Conservation (phyloP, 306 rosid species). For the Argentina anserina region DNA sequence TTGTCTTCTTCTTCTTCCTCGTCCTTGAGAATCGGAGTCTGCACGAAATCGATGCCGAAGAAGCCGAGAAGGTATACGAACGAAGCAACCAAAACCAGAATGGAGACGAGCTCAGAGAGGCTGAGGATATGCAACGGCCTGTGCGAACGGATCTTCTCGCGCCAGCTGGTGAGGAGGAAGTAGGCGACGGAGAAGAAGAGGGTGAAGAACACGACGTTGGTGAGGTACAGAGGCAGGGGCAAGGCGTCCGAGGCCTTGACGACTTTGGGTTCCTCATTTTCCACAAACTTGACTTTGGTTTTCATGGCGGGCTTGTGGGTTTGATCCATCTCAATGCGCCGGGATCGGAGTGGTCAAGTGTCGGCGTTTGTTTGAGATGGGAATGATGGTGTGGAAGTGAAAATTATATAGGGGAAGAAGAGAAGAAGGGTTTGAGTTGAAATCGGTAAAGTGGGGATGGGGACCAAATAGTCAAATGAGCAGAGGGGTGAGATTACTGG, state of each 20-base stretch:
- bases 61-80: conserved; percentile 70
- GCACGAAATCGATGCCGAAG: conserved; percentile 75
- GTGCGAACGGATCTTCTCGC: neutral
- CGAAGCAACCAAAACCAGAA: conserved; percentile 33
- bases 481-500: too few species aligned
- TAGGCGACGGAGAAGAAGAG: conserved; percentile 3
- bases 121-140: neutral
- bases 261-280: neutral
- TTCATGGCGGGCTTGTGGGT: neutral
- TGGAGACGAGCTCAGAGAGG: neutral
- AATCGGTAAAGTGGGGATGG: too few species aligned
- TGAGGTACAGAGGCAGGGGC: neutral
- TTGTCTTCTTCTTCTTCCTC: conserved; percentile 24
- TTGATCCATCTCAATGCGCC: neutral
- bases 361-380: too few species aligned
- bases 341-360: too few species aligned
- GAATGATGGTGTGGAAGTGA: too few species aligned
- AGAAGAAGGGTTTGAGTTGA: too few species aligned
- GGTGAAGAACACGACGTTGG: neutral
- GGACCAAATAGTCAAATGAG: too few species aligned
- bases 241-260: neutral
- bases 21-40: conserved; percentile 52
- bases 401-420: too few species aligned
- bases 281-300: neutral
- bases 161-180: conserved; percentile 4